phyloP scores from a whole-genome alignment of 1,139 yeast species.

The Blastobotrys apis region DNA sequence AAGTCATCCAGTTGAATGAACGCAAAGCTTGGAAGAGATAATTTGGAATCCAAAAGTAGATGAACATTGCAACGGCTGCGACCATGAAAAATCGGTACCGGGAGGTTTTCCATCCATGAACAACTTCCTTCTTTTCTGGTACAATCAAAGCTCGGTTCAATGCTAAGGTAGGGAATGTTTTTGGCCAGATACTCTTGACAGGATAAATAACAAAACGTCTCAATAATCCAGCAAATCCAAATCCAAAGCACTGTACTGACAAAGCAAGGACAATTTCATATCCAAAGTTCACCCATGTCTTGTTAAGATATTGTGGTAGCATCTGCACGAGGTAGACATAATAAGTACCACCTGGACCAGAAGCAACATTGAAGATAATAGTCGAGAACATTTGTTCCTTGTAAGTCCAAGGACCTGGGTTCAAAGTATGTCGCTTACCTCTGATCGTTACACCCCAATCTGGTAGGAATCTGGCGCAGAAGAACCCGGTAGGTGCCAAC shows the following conservation, averaged over 20 bases:
- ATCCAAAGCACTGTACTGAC: slow-evolving; percentile 55
- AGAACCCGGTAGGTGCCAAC: slow-evolving; percentile 43
- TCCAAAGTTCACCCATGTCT: slow-evolving; percentile 45
- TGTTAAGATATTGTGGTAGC: slow-evolving; percentile 38
- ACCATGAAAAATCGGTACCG: slow-evolving; percentile 45
- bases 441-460: slow-evolving; percentile 42
- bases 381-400: slow-evolving; percentile 69
- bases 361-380: slow-evolving; percentile 37
- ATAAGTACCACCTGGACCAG: slow-evolving; percentile 23
- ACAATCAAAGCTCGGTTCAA: slow-evolving; percentile 48
- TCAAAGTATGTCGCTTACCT: slow-evolving; percentile 40
- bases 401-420: slow-evolving; percentile 61
- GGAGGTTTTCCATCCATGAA: slow-evolving; percentile 50
- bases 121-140: slow-evolving; percentile 28
- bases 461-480: slow-evolving; percentile 38
- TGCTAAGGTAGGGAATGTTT: slow-evolving; percentile 50
- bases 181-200: slow-evolving; percentile 53
- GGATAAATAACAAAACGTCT: slow-evolving; percentile 57
- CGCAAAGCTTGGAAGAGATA: slow-evolving; percentile 48
- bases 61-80: slow-evolving; percentile 39
- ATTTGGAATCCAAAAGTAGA: slow-evolving; percentile 56
- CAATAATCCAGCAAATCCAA: slow-evolving; percentile 58
- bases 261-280: slow-evolving; percentile 48
- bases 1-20: slow-evolving; percentile 57
- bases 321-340: slow-evolving; percentile 44